Evolutionary conservation across 768 basidiomycete species (phyloP), one percentile per base, ranked within the genome.

Genomic region (Chlorophyllum brunneum): DNA sequence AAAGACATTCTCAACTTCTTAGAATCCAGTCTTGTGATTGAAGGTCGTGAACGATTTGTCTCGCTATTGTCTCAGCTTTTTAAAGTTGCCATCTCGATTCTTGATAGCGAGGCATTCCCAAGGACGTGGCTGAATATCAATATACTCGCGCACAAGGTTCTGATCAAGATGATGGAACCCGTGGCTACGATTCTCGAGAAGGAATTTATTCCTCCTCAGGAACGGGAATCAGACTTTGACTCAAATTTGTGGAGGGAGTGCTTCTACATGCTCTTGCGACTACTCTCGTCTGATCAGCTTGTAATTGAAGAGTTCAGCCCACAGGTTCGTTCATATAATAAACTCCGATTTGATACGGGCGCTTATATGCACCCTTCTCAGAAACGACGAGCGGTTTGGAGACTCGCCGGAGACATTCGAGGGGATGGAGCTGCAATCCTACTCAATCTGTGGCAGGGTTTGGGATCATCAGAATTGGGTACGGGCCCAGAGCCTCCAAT

Each of bases 351-450:
- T 9, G 1, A 48, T 13, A n/a, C n/a, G 16, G 23, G 29, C 22
- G 37, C 42, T n/a, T 46, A 48, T n/a, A 5, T 3, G 29, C 31
- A 40, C 31, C 18, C 13, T 27, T 34, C 45, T 47, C 53, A 97
- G 91, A 92, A 92, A 84, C 88, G 93, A 36, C 84, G 95, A 37
- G 90, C 95, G 2, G 90, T 95, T 8, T 98, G 95, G 95, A 82
- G 92, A 31, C 80, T 98, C n/a, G 92, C 90, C 4, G 94, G 94
- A 23, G 95, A 98, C 69, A 83, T 98, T 61, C 82, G 95, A 20
- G 94, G 93, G 8, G 90, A 95, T 65, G 95, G 93, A 13, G 88
- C 93, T 1, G 73, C 80, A 5, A 83, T 95, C 51, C 67, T 98
- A 39, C 67, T 87, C 13, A 82, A 77, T 27, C 70, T 95, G 4